Conservation (phyloP, 1,284 basidiomycete species). For the Exobasidium rhododendri region DNA sequence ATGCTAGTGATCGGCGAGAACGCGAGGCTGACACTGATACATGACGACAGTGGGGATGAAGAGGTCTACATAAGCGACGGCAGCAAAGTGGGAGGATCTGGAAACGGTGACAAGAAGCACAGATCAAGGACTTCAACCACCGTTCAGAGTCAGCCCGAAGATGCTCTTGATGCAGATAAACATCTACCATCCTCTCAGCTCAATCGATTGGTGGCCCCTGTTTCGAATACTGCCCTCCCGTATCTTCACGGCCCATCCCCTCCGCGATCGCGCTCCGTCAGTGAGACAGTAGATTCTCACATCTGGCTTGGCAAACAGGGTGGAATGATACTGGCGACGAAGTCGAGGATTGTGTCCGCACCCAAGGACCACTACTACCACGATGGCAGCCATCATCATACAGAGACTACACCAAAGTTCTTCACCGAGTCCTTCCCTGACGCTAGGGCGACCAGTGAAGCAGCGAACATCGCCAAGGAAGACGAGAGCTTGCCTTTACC, state of each 20-base stretch:
- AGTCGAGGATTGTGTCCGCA: not conserved
- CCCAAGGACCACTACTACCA: not conserved
- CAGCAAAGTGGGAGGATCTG: slow-evolving; percentile 1
- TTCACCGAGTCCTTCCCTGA: slow-evolving; percentile 36
- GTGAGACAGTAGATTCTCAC: not conserved
- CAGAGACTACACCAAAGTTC: slow-evolving; percentile 12
- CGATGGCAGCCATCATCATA: no score
- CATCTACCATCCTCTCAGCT: not conserved
- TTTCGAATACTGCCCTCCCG: not conserved
- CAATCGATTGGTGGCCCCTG: not conserved
- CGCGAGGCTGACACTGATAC: slow-evolving; percentile 2
- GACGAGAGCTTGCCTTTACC: no score
- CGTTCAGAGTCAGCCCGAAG: no score
- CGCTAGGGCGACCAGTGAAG: slow-evolving; percentile 1
- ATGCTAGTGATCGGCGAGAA: not conserved
- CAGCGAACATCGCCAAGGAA: not conserved
- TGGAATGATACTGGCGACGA: not conserved
- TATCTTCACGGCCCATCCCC: not conserved
- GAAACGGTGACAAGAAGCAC: slow-evolving; percentile 11
- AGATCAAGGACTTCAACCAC: not conserved
- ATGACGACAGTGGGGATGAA: not conserved
- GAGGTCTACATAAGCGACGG: no score
- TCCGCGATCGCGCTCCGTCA: not conserved
- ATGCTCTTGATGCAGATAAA: not conserved
- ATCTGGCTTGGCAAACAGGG: not conserved